A percentile compares a stretch with the other conserved stretches of the same genome.
These are phyloP conservation scores for Pugionium cornutum DNA, from an alignment of 345 rosid genomes.

Conservation along the genomic window DNA sequence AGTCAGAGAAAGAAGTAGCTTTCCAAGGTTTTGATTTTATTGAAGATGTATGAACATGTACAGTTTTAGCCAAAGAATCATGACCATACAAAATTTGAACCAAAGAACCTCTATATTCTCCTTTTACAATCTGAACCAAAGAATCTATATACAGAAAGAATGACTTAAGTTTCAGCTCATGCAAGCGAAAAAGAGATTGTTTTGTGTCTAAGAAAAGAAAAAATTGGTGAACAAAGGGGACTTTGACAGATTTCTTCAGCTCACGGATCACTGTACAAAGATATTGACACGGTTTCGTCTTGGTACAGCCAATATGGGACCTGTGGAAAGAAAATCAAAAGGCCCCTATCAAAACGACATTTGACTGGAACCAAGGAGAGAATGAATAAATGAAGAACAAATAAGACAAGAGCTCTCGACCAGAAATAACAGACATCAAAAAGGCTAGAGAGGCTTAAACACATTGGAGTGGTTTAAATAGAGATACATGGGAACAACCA, in stretches of 20 bases:
- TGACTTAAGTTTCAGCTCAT: constrained; percentile 18
- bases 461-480: neutral
- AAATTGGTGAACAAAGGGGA: constrained; percentile 38
- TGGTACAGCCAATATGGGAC: constrained; percentile 61
- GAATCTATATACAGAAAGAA: constrained; percentile 35
- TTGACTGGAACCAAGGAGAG: constrained; percentile 33
- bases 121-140: constrained; percentile 27
- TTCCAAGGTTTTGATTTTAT: constrained; percentile 27
- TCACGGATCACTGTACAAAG: constrained; percentile 60
- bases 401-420: constrained; percentile 12
- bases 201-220: constrained; percentile 4
- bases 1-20: neutral
- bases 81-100: constrained; percentile 13
- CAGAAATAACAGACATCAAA: constrained; percentile 19
- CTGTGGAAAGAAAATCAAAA: constrained; percentile 61
- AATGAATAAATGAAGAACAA: constrained; percentile 19
- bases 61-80: constrained; percentile 21
- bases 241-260: constrained; percentile 47
- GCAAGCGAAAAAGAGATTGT: constrained; percentile 5
- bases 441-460: constrained; percentile 21
- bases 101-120: constrained; percentile 14
- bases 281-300: constrained; percentile 60
- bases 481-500: constrained; percentile 16
- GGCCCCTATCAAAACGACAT: constrained; percentile 71
- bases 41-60: constrained; percentile 22